Percentiles rank a stretch among this genome's conserved stretches.
These are phyloP conservation scores for Colletotrichum somersetense DNA, from an alignment of 2,329 filamentous ascomycete genomes.

Conservation along the genomic window DNA sequence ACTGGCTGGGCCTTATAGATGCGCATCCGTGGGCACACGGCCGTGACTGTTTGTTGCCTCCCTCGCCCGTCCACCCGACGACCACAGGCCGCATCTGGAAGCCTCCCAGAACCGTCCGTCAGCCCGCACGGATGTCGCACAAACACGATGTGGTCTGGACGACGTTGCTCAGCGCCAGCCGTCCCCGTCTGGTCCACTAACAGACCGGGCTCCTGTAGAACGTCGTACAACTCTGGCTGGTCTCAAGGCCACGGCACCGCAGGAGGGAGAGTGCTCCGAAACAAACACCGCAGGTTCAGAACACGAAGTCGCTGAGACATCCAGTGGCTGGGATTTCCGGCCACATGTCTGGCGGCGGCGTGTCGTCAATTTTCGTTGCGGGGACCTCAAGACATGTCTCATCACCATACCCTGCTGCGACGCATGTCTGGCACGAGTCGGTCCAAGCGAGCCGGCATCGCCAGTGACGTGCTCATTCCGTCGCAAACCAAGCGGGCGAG, in stretches of 20 bases:
- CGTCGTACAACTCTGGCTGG: not conserved
- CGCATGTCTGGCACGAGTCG: slow-evolving; percentile 20
- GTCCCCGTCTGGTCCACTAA: not conserved
- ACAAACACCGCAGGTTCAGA: slow-evolving; percentile 11
- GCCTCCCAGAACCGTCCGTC: not conserved
- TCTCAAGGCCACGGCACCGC: not conserved
- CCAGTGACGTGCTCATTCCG: not conserved
- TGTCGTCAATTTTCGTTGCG: not conserved
- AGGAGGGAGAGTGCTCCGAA: not conserved
- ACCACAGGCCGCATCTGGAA: not conserved
- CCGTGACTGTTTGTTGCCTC: not conserved
- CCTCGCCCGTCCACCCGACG: not conserved
- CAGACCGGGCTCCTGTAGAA: not conserved
- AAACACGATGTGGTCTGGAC: slow-evolving; percentile 6
- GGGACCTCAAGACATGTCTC: slow-evolving; percentile 29
- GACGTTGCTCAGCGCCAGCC: slow-evolving; percentile 28
- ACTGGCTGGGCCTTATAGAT: not conserved
- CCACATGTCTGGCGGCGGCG: not conserved
- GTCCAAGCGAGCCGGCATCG: slow-evolving; percentile 1
- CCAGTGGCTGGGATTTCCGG: not conserved
- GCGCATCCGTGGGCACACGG: not conserved
- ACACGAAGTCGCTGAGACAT: slow-evolving; percentile 18
- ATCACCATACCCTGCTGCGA: not conserved
- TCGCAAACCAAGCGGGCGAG: not conserved
- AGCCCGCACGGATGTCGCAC: slow-evolving; percentile 15